Evolutionary conservation across 371 early-diverging fungal species (phyloP), one percentile per base, ranked within the genome.

Genomic region (Syncephalastrum monosporum): DNA sequence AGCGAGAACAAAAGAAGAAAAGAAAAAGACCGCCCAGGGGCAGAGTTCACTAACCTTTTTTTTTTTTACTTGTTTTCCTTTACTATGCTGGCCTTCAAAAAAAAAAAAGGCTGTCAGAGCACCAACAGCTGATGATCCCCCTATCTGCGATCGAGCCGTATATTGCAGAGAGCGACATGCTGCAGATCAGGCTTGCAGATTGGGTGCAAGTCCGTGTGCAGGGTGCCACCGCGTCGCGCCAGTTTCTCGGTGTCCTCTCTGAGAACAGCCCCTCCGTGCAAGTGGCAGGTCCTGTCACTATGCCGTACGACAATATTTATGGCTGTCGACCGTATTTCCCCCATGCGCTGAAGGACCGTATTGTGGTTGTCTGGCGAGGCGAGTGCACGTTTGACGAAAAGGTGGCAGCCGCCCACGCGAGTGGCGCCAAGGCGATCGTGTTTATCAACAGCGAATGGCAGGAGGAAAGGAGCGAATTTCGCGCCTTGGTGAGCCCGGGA

Each of bases 301-400:
- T n/a, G 25, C 14, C 24, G 6, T 50, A 57, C 7, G 59, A 60
- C 2, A 68, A 68, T 19, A 45, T 64, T 0, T 52, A 53, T 14
- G 84, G 75, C 0, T 84, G 84, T 48, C 57, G 65, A 3, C 66
- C 67, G 0, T 81, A 68, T 27, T 51, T 64, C 0, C 38, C n/a
- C 3, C 45, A 57, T 15, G 69, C 71, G 14, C 25, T 52, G 4
- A n/a, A 52, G 15, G 76, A 56, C 15, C 71, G 64, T 8, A 65
- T 82, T 7, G 38, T 81, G 33, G 54, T 82, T 0, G 65, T 84
- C 0, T 67, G 74, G 41, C 68, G 82, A n/a, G 81, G 84, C 0
- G 55, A 53, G 16, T 84, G 84, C 61, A 59, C 62, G 3, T 84
- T 84, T 56, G 59, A 69, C 8, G 57, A 69, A 7, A 82, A 84